Base-by-base conservation (phyloP, 2,329 filamentous ascomycete genomes). In the Clarireedia hainanense region DNA sequence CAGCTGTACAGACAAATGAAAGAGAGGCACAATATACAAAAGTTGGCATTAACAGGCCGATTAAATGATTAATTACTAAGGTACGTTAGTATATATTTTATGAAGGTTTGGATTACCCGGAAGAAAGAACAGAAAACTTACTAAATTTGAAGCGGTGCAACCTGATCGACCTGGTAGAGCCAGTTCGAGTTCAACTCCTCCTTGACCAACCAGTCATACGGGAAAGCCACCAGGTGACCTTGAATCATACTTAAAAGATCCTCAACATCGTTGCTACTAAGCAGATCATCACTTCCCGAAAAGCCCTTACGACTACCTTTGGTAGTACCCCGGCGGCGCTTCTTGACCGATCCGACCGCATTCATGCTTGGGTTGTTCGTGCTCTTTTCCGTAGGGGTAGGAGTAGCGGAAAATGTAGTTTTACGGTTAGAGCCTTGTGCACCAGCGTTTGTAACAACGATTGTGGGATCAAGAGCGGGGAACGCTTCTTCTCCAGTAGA, bases 91-190 rank as follows among this genome's bases (percentile, higher is more conserved):
- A 10, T 9, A 30, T 9, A 10, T 10, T 30, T 30, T 7, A 30
- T 10, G 7, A 10, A 30, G 10, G 7, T 9, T 10, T 30, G 6
- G 7, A 30, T 10, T 30, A 10, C 7, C 27, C 7, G 27, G 20
- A 20, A 24, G 12, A 36, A 34, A 45, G 40, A 20, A 20, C 20
- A 20, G 20, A 20, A 20, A 20, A 80, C 87, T 85, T 78, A 90
- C 88, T 99, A 99, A 67, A 99, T 97, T 74, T 96, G 91, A 73
- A 99, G 77, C 56, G 94, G 94, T 65, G 94, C 95, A 69, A 99
- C 86, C 71, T 95, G 87, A 71, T 99, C 94, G 55, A 97, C 89
- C 68, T 92, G 90, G 73, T 96, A 97, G 60, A 96, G 80, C 94
- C 94, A 99, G 69, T 96, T 95, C 56, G 91, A 89, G 62, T 90